Base-by-base conservation (phyloP, 768 basidiomycete genomes). In the Botryobasidium botryosum region DNA sequence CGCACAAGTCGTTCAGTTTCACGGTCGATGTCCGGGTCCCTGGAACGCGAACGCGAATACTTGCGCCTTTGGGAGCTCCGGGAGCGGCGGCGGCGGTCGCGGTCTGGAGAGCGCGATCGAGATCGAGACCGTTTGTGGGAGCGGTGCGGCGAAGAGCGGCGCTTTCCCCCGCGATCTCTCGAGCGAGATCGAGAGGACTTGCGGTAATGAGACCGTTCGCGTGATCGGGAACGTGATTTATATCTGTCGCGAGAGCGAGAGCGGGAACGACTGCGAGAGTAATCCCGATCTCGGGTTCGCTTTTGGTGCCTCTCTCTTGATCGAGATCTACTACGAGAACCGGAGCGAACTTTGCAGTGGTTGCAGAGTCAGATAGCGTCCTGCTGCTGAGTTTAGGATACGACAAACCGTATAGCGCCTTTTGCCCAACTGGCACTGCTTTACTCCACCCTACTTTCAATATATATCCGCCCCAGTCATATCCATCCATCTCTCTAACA, bases 371-470 rank as follows among this genome's bases (percentile, higher is more conserved):
- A n/a, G n/a, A n/a, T n/a, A n/a, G n/a, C n/a, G n/a, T n/a, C n/a
- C n/a, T n/a, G n/a, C n/a, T n/a, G n/a, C n/a, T n/a, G n/a, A n/a
- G n/a, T n/a, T n/a, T n/a, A n/a, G n/a, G n/a, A n/a, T n/a, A n/a
- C n/a, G 5, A 54, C 65, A 54, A 49, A 94, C 92, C 75, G 64
- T 85, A 96, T 1, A 61, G 49, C 6, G 68, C 59, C 58, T 77
- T 80, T 1, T 70, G 64, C 25, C 81, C 86, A 36, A 94, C 65
- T 13, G 88, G 82, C 5, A 97, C 84, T 2, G 91, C 85, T 62
- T 97, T 97, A 57, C 92, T 92, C 91, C 92, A 99, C 12, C 88
- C 88, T 4, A 91, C 86, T 12, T 86, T 70, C 3, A 99, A 64
- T 18, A 85, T 59, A 31, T 71, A 83, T 5, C 91, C 91, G 46